phyloP scores from a whole-genome alignment of 768 basidiomycete species.

The Rubroboletus satanas region DNA sequence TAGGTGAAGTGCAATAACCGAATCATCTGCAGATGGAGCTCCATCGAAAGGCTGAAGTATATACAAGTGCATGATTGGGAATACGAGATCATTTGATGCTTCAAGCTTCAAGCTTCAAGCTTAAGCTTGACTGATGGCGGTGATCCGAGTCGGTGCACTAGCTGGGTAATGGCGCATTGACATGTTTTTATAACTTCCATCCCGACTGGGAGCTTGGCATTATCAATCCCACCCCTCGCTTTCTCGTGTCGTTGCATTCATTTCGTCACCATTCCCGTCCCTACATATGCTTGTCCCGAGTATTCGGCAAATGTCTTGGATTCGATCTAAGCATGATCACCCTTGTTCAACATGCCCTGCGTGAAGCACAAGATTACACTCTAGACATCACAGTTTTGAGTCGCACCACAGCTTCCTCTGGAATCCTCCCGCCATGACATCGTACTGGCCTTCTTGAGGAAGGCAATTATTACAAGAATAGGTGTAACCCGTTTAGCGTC shows the following conservation, averaged over 20 bases:
- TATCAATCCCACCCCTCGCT: neutral
- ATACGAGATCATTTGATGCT: too few relatives aligned
- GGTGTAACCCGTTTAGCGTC: neutral
- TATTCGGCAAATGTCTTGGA: neutral
- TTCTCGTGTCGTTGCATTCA: too few relatives aligned
- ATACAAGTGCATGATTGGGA: too few relatives aligned
- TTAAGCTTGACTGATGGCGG: neutral
- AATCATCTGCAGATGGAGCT: too few relatives aligned
- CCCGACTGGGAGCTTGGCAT: neutral
- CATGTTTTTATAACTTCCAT: neutral
- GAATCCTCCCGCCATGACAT: neutral
- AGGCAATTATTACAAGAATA: neutral
- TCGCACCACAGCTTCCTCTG: neutral
- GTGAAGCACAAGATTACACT: neutral
- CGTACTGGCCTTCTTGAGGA: neutral
- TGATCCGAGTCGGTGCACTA: slow-evolving; percentile 5
- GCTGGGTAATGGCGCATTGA: neutral
- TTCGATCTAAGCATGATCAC: neutral
- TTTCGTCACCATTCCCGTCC: neutral
- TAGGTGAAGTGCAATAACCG: neutral
- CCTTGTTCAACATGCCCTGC: neutral
- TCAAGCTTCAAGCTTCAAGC: too few relatives aligned
- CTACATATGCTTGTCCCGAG: neutral
- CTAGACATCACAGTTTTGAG: neutral
- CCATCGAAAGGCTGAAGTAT: too few relatives aligned